Evolutionary conservation across 768 basidiomycete species (phyloP).

Genomic region (Mrakia blollopis): DNA sequence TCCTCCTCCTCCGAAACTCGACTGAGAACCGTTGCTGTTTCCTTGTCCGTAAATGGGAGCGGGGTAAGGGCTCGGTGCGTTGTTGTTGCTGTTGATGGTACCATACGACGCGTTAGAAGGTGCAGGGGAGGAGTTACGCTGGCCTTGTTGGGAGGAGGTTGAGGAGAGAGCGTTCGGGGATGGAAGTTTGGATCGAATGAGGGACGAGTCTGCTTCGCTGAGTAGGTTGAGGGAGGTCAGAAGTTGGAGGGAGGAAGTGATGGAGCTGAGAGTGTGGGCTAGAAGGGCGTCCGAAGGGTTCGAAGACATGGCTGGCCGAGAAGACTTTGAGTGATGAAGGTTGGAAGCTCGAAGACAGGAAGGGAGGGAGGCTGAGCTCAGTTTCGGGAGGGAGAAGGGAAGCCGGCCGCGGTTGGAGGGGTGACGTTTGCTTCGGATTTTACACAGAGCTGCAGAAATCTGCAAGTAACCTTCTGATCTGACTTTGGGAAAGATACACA

Average conservation of each 20-base stretch:
- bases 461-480: too few relatives aligned
- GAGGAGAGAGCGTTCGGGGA: background rate
- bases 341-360: background rate
- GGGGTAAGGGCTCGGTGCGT: slow-evolving; percentile 2
- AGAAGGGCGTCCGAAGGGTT: background rate
- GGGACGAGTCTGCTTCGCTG: background rate
- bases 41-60: slow-evolving; percentile 16
- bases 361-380: background rate
- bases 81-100: background rate
- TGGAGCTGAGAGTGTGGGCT: slow-evolving; percentile 14
- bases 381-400: too few relatives aligned
- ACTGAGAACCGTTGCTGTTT: background rate
- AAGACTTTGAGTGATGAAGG: background rate
- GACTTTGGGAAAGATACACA: too few relatives aligned
- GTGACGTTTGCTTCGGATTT: too few relatives aligned
- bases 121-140: background rate
- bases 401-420: too few relatives aligned
- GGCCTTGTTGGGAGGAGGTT: background rate
- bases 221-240: slow-evolving; percentile 7
- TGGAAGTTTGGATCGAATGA: slow-evolving; percentile 12
- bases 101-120: background rate
- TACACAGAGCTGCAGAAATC: too few relatives aligned
- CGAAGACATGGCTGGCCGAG: background rate
- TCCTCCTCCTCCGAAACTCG: background rate
- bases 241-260: slow-evolving; percentile 17